Base-by-base conservation (phyloP, 306 rosid genomes). In the Pterocarpus macrocarpus region DNA sequence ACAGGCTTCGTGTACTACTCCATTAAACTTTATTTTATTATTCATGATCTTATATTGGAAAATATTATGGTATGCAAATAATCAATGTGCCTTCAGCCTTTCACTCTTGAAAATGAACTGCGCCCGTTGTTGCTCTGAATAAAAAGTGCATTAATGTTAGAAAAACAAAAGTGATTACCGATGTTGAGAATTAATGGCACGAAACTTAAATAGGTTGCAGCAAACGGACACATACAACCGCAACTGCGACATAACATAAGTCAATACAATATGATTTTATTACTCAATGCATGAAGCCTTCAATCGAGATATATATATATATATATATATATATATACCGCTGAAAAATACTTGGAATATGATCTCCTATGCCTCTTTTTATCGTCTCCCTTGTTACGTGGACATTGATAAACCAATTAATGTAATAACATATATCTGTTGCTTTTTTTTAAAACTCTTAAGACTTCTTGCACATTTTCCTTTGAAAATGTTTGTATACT, bases 191-290 rank as follows among this genome's bases (percentile, higher is more conserved):
- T 67, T 76, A 34, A 44, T 43, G 5, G 10, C 7, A 8, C 15
- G 61, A 47, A 62, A 44, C 68, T 62, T 59, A 59, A 12, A 49
- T 9, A 5, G 52, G 28, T 65, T 66, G 74, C 66, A 77, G 56
- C 34, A 77, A 66, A 67, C 13, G 41, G 44, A 38, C 56, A 53
- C 53, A 47, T 10, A 47, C 50, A 53, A 65, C 81, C 8, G 81
- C 81, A 52, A 64, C 55, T 38, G 74, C 2, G 68, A 78, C 75
- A 9, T 67, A 8, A 38, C 35, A 66, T 8, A 8, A 71, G 63
- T 70, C 45, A 70, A 70, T 16, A 52, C 49, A 71, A 2, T 4
- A 0, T 30, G 5, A 8, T 56, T 55, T 30, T 78, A 39, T 39
- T 78, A 8, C 10, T 66, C 22, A 78, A 39, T 56, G 43, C 17